Evolutionary conservation across 331 rosid genomes (phyloP), one percentile per base, ranked within the genome.

Genomic region (Phaseolus coccineus): DNA sequence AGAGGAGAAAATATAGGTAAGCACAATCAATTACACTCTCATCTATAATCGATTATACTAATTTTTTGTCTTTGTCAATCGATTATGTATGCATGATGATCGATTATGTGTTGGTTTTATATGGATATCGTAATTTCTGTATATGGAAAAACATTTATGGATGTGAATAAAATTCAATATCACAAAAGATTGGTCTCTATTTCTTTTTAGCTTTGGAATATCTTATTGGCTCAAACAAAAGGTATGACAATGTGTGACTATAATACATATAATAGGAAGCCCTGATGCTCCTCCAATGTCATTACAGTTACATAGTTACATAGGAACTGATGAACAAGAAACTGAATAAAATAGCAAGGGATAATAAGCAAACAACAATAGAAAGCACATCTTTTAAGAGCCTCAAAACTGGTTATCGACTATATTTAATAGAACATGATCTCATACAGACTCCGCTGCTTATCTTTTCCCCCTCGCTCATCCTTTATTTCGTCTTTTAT

Each of bases 391-490:
- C 55, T 82, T 80, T 82, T 58, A 69, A 27, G 79, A 50, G 90
- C 98, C 87, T 87, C 96, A 92, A 90, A 92, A 92, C 85, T 87
- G 91, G 82, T 65, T 71, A 68, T 69, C 81, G 71, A 79, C 82
- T 77, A 78, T 77, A 80, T 77, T 84, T 77, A 82, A 78, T 79
- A 22, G 65, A 70, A 64, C 76, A 80, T 39, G 19, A 31, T 58
- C 22, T 56, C 37, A 67, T 27, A 67, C 7, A 73, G 30, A 65
- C 56, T 37, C 44, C 44, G 35, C 40, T 13, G 2, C 22, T 19
- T 11, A 42, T 53, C 8, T 22, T 40, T 2, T 0, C 3, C 44
- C 4, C 2, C 48, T 3, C 14, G 22, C 62, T 44, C 24, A 46
- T 48, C 64, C 63, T 30, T 68, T 68, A 39, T 55, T 52, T 72